These are phyloP conservation scores for Akanthomyces muscarius DNA, from an alignment of 2,329 filamentous ascomycete genomes.

Conservation along the genomic window DNA sequence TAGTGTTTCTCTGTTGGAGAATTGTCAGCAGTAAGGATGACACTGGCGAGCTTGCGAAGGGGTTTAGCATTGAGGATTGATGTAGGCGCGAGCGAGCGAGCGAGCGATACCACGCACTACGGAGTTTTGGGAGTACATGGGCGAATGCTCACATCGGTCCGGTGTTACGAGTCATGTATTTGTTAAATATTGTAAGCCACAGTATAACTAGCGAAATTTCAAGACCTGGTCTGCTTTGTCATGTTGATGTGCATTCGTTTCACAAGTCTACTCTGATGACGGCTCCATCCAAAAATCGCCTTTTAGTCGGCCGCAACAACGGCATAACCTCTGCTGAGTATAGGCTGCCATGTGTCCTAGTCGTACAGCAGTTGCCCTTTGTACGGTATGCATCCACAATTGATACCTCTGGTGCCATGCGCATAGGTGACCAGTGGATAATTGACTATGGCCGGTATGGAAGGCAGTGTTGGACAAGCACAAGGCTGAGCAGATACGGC, in stretches of 20 bases:
- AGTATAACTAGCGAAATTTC: neutral
- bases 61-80: neutral
- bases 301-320: too few species aligned
- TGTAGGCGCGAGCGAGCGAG: neutral
- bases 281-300: too few species aligned
- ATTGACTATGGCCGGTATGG: too few species aligned
- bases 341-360: too few species aligned
- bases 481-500: too few species aligned
- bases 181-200: neutral
- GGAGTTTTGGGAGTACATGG: neutral
- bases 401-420: too few species aligned
- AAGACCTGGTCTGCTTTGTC: neutral
- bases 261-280: too few species aligned
- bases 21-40: neutral
- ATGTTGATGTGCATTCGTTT: neutral
- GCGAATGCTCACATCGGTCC: neutral
- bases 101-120: neutral
- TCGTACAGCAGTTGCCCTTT: too few species aligned
- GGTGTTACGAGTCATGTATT: neutral
- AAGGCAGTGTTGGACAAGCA: too few species aligned
- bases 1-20: neutral
- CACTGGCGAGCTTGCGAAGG: neutral
- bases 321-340: too few species aligned
- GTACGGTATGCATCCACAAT: too few species aligned
- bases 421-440: too few species aligned